Evolutionary conservation across 1,284 basidiomycete genomes (phyloP), one percentile per base, ranked within the genome.

Genomic region (Xerocomus minutiporus): DNA sequence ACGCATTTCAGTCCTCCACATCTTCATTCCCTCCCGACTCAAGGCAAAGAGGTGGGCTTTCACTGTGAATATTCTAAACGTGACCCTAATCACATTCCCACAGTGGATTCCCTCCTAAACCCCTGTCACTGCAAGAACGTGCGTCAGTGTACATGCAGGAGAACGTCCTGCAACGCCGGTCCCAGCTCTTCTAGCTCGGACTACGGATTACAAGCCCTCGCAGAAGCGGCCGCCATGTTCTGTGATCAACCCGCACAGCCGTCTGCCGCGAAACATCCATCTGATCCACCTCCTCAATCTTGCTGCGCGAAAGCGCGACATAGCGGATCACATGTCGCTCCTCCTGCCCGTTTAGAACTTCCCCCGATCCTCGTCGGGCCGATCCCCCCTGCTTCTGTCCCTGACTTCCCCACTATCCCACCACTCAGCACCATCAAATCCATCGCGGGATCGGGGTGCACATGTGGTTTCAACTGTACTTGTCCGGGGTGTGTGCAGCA

Each of bases 401-500:
- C 80, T 8, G 62, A 71, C 9, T 85, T 83, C 58, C 72, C 74
- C 35, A 67, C 68, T 9, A 83, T 87, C 64, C 81, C 83, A n/a
- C 75, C 83, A 0, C 74, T 84, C 58, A 80, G 76, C 59, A 70
- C 73, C 41, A 74, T 83, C 48, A 71, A 73, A 20, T 80, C 81
- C 3, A 63, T 84, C 12, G 81, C 81, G 1, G 82, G 80, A 25
- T 77, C 82, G 2, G 82, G 82, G 5, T 90, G 86, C 63, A 84
- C 81, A 12, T 90, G 87, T 62, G 86, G 86, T 26, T 68, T 80
- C 35, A 69, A 73, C 40, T 90, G 87, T 61, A 76, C 75, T n/a
- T 90, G 87, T 65, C 86, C 85, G 1, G 86, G 86, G 29, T 90
- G 87, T 62, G 65, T 79, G 20, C 75, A 85, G 59, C 87, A 90